Conservation (phyloP, 2,329 filamentous ascomycete species). For the Teratosphaeria nubilosa region DNA sequence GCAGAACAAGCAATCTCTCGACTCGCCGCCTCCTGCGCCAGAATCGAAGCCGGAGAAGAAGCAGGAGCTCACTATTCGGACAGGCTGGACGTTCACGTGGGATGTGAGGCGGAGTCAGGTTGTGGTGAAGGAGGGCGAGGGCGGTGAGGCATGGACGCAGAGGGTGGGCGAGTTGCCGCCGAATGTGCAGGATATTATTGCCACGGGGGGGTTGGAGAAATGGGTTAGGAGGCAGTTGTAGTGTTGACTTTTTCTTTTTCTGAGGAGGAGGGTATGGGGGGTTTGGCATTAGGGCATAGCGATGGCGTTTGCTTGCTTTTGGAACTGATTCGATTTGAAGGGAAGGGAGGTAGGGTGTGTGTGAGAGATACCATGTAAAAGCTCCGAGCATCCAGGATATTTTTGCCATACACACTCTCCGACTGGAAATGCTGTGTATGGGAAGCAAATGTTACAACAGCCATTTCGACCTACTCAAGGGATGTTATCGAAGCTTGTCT, state of each 20-base stretch:
- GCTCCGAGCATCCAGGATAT: no score
- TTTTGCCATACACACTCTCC: no score
- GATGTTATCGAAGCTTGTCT: no score
- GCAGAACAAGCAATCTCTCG: constrained; percentile 41
- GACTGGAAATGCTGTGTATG: no score
- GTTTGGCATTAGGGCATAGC: background rate
- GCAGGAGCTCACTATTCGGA: constrained; percentile 58
- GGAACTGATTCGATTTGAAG: no score
- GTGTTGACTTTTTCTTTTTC: background rate
- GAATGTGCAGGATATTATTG: constrained; percentile 77
- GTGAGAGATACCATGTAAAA: no score
- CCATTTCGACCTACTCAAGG: no score
- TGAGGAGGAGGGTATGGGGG: background rate
- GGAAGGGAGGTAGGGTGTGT: no score
- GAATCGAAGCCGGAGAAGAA: constrained; percentile 25
- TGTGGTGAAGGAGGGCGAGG: constrained; percentile 57
- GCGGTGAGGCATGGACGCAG: constrained; percentile 61
- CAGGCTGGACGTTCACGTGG: constrained; percentile 77
- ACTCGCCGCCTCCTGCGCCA: constrained; percentile 38
- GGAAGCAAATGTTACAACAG: no score
- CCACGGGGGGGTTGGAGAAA: constrained; percentile 64
- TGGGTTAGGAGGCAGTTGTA: constrained; percentile 67
- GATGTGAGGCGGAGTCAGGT: constrained; percentile 65
- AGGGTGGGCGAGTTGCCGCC: constrained; percentile 74
- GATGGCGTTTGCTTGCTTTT: background rate